phyloP scores from a whole-genome alignment of 768 basidiomycete species.

The Macrocybe gigantea region DNA sequence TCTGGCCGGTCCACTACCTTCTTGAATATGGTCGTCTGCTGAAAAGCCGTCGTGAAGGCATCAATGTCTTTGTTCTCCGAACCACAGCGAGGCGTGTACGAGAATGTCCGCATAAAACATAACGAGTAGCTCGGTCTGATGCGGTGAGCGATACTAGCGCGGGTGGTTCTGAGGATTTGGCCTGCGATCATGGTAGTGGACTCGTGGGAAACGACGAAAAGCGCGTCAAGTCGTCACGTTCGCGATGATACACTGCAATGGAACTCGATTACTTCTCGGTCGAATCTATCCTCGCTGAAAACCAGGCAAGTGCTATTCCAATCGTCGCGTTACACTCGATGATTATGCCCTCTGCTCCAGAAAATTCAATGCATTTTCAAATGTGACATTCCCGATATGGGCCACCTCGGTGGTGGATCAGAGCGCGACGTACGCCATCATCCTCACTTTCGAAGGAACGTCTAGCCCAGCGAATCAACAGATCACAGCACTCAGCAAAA shows the following conservation, averaged over 20 bases:
- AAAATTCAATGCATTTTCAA: conserved; percentile 95
- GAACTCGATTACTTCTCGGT: conserved; percentile 91
- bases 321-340: neutral
- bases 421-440: conserved; percentile 66
- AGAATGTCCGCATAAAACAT: conserved; percentile 5
- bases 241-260: conserved; percentile 36
- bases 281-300: conserved; percentile 87
- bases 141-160: conserved; percentile 10
- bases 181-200: conserved; percentile 10
- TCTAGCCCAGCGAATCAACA: conserved; percentile 21
- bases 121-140: conserved; percentile 5
- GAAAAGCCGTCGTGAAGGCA: conserved; percentile 34
- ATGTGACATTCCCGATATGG: conserved; percentile 77
- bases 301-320: conserved; percentile 49
- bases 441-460: conserved; percentile 2
- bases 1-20: conserved; percentile 46
- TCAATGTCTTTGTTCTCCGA: conserved; percentile 5
- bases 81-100: too few species aligned
- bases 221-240: conserved; percentile 14
- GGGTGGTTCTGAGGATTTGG: conserved; percentile 11
- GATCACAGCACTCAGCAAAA: conserved; percentile 74
- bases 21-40: conserved; percentile 37
- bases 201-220: conserved; percentile 1
- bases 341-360: conserved; percentile 28
- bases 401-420: conserved; percentile 82